Evolutionary conservation across 768 basidiomycete genomes (phyloP), one percentile per base, ranked within the genome.

Genomic region (Fomitopsis serialis): DNA sequence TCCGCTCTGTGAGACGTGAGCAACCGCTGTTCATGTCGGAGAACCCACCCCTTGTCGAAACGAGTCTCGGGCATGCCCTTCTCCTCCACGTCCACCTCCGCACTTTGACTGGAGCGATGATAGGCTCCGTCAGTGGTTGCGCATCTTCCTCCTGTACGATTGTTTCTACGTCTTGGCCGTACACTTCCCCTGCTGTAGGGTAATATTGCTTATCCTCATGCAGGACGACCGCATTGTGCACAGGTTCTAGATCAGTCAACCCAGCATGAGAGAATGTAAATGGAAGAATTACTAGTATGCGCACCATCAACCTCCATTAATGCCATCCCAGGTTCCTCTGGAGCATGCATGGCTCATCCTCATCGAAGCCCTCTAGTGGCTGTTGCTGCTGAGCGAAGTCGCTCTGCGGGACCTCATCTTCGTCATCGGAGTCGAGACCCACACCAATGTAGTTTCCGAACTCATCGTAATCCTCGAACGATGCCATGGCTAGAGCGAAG

Each of bases 131-230:
- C 19, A 99, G 78, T 13, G 93, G 93, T 67, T 99, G 97, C 2
- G 91, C 84, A 66, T 99, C 97, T 72, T 99, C 97, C 69, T 99
- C 97, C 66, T 98, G 97, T 2, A 99, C 97, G 60, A 98, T 71
- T 1, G 97, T 89, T 72, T 98, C 96, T 27, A 99, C 97, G 54
- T 85, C 97, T 36, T 82, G 76, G 2, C 97, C 97, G 68, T 99
- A 99, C 1, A 95, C 83, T 17, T 98, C 93, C 52, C 76, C 77
- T 1, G 97, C 96, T 13, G 89, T 88, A 13, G 93, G 91, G 67
- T 99, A 99, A 70, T 99, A 98, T 69, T 93, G 90, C 70, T 99
- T 99, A 72, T 99, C 90, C 67, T 98, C 97, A 63, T 98, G 96
- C 43, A 98, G 76, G 42, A 98, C 69, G 19, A 93, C 87, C 46